phyloP scores from a whole-genome alignment of 2,329 filamentous ascomycete genomes.

The Ustulina deusta region DNA sequence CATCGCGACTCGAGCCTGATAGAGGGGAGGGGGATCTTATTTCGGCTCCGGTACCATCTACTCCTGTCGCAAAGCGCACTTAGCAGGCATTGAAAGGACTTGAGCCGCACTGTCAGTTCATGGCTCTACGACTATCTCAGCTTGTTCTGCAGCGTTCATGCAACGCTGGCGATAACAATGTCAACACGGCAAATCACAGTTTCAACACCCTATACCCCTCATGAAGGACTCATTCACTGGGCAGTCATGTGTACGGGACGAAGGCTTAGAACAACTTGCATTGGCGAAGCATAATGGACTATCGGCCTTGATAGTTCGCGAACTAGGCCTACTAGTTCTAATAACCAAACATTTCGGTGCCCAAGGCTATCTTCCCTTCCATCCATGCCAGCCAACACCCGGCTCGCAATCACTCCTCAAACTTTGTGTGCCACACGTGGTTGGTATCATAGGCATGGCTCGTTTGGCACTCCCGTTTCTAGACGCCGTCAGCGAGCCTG shows the following conservation, averaged over 20 bases:
- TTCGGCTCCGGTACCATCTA: too few species aligned
- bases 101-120: not conserved
- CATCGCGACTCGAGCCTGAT: too few species aligned
- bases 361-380: not conserved
- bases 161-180: not conserved
- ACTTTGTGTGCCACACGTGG: not conserved
- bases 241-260: not conserved
- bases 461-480: constrained; percentile 3
- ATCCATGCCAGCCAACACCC: not conserved
- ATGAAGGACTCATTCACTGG: not conserved
- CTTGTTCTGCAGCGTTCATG: not conserved
- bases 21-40: too few species aligned
- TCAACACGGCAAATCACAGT: not conserved
- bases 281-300: not conserved
- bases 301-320: not conserved
- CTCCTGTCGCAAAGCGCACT: not conserved
- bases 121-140: not conserved
- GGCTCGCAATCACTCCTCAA: not conserved
- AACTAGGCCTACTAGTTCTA: not conserved
- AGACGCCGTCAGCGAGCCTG: not conserved
- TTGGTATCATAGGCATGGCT: not conserved
- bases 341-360: not conserved
- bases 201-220: not conserved
- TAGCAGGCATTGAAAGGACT: not conserved
- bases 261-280: not conserved